These are phyloP conservation scores for Neurospora sp. DNA, from an alignment of 495 filamentous ascomycete genomes.

Conservation along the genomic window DNA sequence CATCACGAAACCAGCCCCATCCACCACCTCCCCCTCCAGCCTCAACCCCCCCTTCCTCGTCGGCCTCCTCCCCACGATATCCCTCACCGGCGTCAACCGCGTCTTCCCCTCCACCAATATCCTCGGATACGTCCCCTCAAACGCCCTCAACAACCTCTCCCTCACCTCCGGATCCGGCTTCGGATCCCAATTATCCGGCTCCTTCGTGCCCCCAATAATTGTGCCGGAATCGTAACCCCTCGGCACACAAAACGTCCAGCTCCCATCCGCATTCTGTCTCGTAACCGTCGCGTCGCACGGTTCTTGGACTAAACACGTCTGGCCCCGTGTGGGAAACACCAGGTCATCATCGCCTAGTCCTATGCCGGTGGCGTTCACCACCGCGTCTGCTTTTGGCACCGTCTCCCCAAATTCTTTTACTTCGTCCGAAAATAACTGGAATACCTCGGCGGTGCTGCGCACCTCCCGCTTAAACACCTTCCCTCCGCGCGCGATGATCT, in stretches of 20 bases:
- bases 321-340: slow-evolving; percentile 45
- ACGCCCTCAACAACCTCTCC: slow-evolving; percentile 33
- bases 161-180: slow-evolving; percentile 37
- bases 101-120: slow-evolving; percentile 20
- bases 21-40: slow-evolving; percentile 29
- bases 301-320: slow-evolving; percentile 35
- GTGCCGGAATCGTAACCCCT: slow-evolving; percentile 50
- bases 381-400: slow-evolving; percentile 28
- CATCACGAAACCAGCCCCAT: slow-evolving; percentile 33
- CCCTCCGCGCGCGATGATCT: slow-evolving; percentile 43
- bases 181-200: slow-evolving; percentile 45
- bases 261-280: slow-evolving; percentile 46
- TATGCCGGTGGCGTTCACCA: slow-evolving; percentile 50
- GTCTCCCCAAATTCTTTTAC: not conserved
- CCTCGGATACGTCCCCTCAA: slow-evolving; percentile 28
- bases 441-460: slow-evolving; percentile 37
- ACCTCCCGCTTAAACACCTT: slow-evolving; percentile 32
- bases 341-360: slow-evolving; percentile 47
- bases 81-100: slow-evolving; percentile 27
- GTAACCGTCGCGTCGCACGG: slow-evolving; percentile 44
- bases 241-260: slow-evolving; percentile 52
- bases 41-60: slow-evolving; percentile 33
- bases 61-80: slow-evolving; percentile 31
- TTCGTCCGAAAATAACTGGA: slow-evolving; percentile 5
- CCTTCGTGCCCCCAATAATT: slow-evolving; percentile 54